These are phyloP conservation scores for Verbascum thapsus DNA, from an alignment of 257 asterid species.

Conservation along the genomic window DNA sequence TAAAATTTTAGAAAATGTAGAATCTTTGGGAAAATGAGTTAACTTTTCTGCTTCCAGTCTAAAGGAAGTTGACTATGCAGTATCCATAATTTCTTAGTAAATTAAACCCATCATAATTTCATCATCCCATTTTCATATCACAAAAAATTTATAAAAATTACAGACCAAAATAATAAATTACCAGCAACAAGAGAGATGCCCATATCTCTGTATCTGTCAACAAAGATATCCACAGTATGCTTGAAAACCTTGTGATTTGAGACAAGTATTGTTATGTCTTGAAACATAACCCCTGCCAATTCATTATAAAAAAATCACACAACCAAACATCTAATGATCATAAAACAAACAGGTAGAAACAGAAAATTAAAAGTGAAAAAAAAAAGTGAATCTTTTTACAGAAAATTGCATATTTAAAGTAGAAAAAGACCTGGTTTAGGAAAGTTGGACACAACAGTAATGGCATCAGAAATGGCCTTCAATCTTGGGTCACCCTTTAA, in stretches of 20 bases:
- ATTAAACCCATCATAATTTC: conserved; percentile 7
- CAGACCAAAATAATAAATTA: conserved; percentile 31
- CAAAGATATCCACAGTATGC: conserved; percentile 80
- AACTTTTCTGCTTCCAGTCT: background rate
- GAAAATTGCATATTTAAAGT: background rate
- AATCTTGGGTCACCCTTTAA: conserved; percentile 88
- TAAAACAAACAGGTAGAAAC: background rate
- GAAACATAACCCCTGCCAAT: conserved; percentile 88
- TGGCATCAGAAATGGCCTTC: conserved; percentile 82
- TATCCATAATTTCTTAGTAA: background rate
- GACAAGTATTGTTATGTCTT: conserved; percentile 83
- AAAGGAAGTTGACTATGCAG: background rate
- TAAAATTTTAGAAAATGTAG: conserved; percentile 12
- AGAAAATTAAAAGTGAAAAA: background rate
- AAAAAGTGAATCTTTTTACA: background rate
- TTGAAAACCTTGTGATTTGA: conserved; percentile 76
- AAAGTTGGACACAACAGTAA: conserved; percentile 83
- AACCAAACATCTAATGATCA: background rate
- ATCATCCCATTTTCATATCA: conserved; percentile 24
- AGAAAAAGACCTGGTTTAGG: conserved; percentile 74
- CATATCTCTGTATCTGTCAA: conserved; percentile 83
- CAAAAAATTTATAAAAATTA: background rate
- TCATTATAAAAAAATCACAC: no score
- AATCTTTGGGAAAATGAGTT: conserved; percentile 8
- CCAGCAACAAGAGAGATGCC: conserved; percentile 92